These are phyloP conservation scores for Penicillium sp. DNA, from an alignment of 2,329 filamentous ascomycete species.

Conservation along the genomic window DNA sequence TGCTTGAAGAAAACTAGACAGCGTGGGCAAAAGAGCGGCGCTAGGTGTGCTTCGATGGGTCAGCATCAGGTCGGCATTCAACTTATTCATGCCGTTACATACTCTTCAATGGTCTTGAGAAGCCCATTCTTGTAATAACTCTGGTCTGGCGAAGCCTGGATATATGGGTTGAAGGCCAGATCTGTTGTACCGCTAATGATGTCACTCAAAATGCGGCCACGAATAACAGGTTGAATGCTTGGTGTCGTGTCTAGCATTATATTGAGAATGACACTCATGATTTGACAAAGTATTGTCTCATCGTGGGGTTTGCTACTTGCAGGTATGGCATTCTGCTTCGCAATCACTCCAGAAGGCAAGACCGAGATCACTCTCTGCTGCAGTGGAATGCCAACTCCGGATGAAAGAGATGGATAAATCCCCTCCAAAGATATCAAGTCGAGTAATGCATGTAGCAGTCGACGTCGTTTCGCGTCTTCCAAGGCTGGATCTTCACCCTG, in stretches of 20 bases:
- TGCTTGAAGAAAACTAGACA: slow-evolving; percentile 44
- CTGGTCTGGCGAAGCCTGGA: slow-evolving; percentile 19
- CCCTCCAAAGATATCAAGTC: slow-evolving; percentile 51
- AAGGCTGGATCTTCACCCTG: slow-evolving; percentile 34
- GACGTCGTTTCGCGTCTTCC: slow-evolving; percentile 48
- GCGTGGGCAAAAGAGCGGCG: slow-evolving; percentile 37
- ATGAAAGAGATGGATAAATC: slow-evolving; percentile 49
- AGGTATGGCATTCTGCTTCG: slow-evolving; percentile 33
- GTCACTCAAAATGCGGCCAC: slow-evolving; percentile 46
- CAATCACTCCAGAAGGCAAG: slow-evolving; percentile 47
- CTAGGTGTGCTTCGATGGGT: slow-evolving; percentile 38
- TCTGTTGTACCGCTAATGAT: slow-evolving; percentile 45
- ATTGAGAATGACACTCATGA: slow-evolving; percentile 32
- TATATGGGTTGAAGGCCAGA: slow-evolving; percentile 42
- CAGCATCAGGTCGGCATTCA: slow-evolving; percentile 17
- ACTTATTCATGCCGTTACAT: slow-evolving; percentile 15
- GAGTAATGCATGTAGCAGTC: slow-evolving; percentile 45
- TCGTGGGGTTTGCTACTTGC: slow-evolving; percentile 29
- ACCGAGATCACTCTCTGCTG: slow-evolving; percentile 50
- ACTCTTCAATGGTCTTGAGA: slow-evolving; percentile 40
- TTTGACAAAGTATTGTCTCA: slow-evolving; percentile 34
- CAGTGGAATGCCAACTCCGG: slow-evolving; percentile 49
- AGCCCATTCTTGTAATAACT: slow-evolving; percentile 29
- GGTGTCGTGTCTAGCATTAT: slow-evolving; percentile 38
- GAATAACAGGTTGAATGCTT: slow-evolving; percentile 45